These are phyloP conservation scores for Cladosporium colombiae DNA, from an alignment of 2,329 filamentous ascomycete genomes.

Conservation along the genomic window DNA sequence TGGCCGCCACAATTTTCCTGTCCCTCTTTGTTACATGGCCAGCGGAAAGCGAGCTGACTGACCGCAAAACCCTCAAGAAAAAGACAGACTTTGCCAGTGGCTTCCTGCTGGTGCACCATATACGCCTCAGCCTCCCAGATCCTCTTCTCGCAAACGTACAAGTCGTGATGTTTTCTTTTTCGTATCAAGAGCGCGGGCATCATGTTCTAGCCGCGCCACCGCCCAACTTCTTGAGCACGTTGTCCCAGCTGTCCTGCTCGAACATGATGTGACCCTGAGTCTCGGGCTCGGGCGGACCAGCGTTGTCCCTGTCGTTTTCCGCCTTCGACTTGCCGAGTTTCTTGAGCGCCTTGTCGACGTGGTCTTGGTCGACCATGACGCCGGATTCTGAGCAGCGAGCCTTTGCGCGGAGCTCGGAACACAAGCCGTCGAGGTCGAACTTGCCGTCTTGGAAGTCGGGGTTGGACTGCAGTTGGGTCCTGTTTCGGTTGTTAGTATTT, in stretches of 20 bases:
- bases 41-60: neutral
- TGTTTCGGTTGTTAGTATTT: constrained; percentile 51
- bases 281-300: constrained; percentile 3
- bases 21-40: neutral
- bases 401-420: constrained; percentile 90
- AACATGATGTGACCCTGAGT: constrained; percentile 26
- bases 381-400: constrained; percentile 91
- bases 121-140: neutral
- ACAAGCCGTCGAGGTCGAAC: constrained; percentile 90
- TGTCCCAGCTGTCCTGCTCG: constrained; percentile 33
- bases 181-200: neutral
- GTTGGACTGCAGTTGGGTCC: constrained; percentile 87
- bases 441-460: constrained; percentile 86
- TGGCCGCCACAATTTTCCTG: neutral
- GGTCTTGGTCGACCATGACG: constrained; percentile 82
- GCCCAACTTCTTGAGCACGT: constrained; percentile 29
- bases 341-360: constrained; percentile 69
- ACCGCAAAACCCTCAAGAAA: neutral
- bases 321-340: constrained; percentile 42
- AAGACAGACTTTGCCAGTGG: neutral
- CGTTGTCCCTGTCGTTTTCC: constrained; percentile 14
- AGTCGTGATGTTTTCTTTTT: neutral
- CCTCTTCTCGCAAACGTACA: neutral
- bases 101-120: neutral
- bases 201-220: neutral